Evolutionary conservation across 2,329 filamentous ascomycete genomes (phyloP), one percentile per base, ranked within the genome.

Genomic region (Fusarium illudens): DNA sequence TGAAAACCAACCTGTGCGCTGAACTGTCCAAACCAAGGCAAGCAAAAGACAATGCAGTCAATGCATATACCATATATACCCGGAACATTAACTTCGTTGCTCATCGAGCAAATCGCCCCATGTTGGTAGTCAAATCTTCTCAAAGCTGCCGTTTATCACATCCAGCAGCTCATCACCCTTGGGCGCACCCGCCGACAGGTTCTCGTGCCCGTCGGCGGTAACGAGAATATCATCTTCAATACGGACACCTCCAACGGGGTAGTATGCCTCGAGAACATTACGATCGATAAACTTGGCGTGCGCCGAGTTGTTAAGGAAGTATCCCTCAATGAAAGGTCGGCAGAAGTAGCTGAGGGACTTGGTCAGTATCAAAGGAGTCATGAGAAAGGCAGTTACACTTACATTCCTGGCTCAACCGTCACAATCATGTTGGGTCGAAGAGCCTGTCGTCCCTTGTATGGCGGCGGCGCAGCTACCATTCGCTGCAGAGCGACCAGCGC

Each of bases 221-320:
- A 98, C 89, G 20, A 96, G 83, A 36, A 98, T 86, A 77, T 95
- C 92, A 75, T 98, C 94, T 81, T 99, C 96, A 64, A 98, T 96
- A 48, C 96, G 87, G 25, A 97, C 93, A 32, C 96, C 96, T 15
- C 95, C 96, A 1, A 98, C 90, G 25, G 80, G 82, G 82, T 92
- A 95, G 77, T 91, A 95, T 65, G 81, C 82, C 63, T 89, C 87
- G 50, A 96, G 79, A 6, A 90, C 84, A 6, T 84, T 82, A 68
- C 82, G 81, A 78, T 94, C 85, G 73, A 96, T 90, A 71, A 87
- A 92, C 61, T 84, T 83, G 36, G 84, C 82, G 75, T 91, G 88
- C 58, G 82, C 80, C 3, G 84, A 80, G 61, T 87, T 83, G 53
- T 85, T 82, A 71, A 91, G 83, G 75, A 92, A 87, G 75, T 89